Conservation (phyloP, 345 rosid species). For the Sonneratia alba region DNA sequence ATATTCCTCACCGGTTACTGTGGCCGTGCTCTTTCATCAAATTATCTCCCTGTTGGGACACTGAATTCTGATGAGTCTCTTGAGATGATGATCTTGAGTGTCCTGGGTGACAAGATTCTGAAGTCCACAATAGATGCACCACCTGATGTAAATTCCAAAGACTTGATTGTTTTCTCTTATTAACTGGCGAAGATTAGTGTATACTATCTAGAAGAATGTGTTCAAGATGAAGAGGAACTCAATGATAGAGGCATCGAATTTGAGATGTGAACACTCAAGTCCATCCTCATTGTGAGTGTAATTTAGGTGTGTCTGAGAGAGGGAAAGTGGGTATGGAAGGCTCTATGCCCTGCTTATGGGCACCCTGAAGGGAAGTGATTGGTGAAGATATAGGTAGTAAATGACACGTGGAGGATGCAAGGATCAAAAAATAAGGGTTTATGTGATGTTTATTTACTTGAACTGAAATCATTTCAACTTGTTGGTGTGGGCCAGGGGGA, state of each 20-base stretch:
- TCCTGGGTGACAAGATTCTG: conserved; percentile 74
- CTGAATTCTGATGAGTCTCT: conserved; percentile 69
- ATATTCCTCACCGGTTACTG: conserved; percentile 90
- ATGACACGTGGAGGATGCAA: not conserved
- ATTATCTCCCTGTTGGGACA: conserved; percentile 44
- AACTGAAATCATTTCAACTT: not conserved
- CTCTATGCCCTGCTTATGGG: not conserved
- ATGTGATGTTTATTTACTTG: not conserved
- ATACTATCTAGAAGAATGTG: not conserved
- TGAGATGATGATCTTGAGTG: conserved; percentile 64
- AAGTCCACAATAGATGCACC: conserved; percentile 73
- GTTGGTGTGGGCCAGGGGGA: not conserved
- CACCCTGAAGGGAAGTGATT: not conserved
- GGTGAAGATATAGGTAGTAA: not conserved
- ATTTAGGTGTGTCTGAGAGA: not conserved
- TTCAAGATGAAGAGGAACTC: not conserved
- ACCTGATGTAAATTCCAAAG: conserved; percentile 35
- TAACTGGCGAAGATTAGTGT: not conserved
- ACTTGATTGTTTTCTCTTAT: not conserved
- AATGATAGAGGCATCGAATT: not conserved
- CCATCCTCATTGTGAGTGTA: not conserved
- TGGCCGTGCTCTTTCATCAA: conserved; percentile 87
- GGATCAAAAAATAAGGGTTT: not conserved
- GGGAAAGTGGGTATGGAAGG: not conserved
- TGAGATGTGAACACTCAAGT: not conserved